Base-by-base conservation (phyloP, 2,329 filamentous ascomycete species). In the Aureobasidium sp. region DNA sequence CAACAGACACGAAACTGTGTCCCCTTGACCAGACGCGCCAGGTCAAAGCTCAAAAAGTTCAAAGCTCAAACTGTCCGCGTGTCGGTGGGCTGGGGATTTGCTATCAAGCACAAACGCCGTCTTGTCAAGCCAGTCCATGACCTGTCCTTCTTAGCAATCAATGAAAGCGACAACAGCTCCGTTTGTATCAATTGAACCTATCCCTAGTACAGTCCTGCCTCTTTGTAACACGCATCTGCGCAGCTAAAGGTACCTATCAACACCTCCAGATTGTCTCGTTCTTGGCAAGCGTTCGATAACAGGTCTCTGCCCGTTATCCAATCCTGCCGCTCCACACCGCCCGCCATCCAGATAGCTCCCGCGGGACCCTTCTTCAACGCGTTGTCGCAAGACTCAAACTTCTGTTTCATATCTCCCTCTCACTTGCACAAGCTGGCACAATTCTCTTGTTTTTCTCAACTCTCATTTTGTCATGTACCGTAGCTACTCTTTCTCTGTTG, bases 1-100 rank as follows among this genome's bases (percentile, higher is more conserved):
- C 55, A 48, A 59, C 55, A 25, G 41, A 48, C 55, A 59, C 44
- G 57, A 60, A 60, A 60, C 57, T 52, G 57, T 60, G 31, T 49
- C 44, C 57, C 57, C 29, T 36, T 51, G 47, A 51, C 44, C 31
- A 36, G 45, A 51, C 57, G 57, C 57, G 45, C 57, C 31, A 59
- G 31, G 55, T 42, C 31, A 29, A 55, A 55, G 51, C 42, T 42
- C 31, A 25, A 55, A 52, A 53, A 39, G 49, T 53, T 53, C 52
- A 55, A 55, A 55, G 53, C 53, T 36, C 41, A 9, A 12, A 29
- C 45, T 31, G 25, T n/a, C 25, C 7, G 45, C 45, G 47, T 34
- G 25, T 36, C 29, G n/a, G 47, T 48, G 47, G 47, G 47, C 29
- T 51, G 47, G 47, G 14, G 47, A 17, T 27, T 48, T 11, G 25